These are phyloP conservation scores for Trichocladium uniseriatum DNA, from an alignment of 495 filamentous ascomycete genomes.

Conservation along the genomic window DNA sequence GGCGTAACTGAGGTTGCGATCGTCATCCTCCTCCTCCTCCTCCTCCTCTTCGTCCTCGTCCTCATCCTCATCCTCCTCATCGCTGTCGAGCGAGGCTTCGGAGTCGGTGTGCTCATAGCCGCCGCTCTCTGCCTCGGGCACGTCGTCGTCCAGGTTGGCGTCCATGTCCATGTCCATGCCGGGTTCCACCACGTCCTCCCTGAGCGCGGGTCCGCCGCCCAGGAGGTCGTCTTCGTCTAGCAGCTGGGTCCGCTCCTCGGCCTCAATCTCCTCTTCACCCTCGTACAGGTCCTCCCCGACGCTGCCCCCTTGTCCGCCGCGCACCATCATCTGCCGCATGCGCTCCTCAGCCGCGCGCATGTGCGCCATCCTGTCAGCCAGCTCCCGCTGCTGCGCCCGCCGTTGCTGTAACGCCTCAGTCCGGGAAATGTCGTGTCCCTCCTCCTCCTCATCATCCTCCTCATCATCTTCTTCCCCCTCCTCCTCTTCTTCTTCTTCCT, in stretches of 20 bases:
- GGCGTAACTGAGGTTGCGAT: slow-evolving; percentile 16
- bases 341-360: slow-evolving; percentile 34
- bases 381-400: slow-evolving; percentile 26
- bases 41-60: too few species aligned
- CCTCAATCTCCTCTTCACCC: slow-evolving; percentile 36
- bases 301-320: slow-evolving; percentile 14
- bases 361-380: slow-evolving; percentile 20
- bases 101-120: slow-evolving; percentile 80
- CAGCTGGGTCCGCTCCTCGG: slow-evolving; percentile 39
- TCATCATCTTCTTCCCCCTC: slow-evolving; percentile 22
- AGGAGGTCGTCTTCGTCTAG: slow-evolving; percentile 46
- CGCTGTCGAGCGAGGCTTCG: slow-evolving; percentile 52
- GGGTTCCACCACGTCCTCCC: slow-evolving; percentile 16
- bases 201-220: slow-evolving; percentile 17
- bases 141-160: slow-evolving; percentile 54
- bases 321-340: slow-evolving; percentile 41
- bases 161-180: slow-evolving; percentile 42
- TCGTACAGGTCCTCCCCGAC: slow-evolving; percentile 29
- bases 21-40: slow-evolving; percentile 22
- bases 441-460: slow-evolving; percentile 36
- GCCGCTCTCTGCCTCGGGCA: slow-evolving; percentile 51
- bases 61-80: too few species aligned
- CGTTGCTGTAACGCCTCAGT: slow-evolving; percentile 10
- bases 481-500: slow-evolving; percentile 24
- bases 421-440: background rate